Percentiles rank a stretch among this genome's conserved stretches.
phyloP scores from a whole-genome alignment of 768 basidiomycete genomes.

The Pholiota microspora region DNA sequence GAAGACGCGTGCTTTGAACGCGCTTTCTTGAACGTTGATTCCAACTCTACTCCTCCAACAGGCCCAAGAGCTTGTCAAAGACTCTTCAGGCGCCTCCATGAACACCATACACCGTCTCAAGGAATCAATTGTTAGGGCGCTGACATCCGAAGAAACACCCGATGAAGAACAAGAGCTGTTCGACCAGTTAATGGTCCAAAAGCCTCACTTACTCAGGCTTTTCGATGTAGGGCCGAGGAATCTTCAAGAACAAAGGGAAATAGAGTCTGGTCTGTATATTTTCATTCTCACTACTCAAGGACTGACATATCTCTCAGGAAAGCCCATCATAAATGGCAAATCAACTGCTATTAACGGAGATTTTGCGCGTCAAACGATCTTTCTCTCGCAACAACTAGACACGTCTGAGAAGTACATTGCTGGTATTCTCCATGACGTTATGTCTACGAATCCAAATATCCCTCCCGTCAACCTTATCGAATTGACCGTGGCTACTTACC shows the following conservation, averaged over 20 bases:
- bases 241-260: constrained; percentile 64
- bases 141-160: constrained; percentile 41
- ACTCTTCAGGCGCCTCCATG: constrained; percentile 37
- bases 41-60: neutral
- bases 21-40: neutral
- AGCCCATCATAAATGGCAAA: constrained; percentile 59
- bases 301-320: constrained; percentile 58
- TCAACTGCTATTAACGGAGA: constrained; percentile 74
- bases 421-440: constrained; percentile 61
- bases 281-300: constrained; percentile 1
- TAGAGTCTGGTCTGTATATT: constrained; percentile 52
- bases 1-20: neutral
- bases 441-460: constrained; percentile 64
- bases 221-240: constrained; percentile 65
- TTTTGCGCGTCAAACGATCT: constrained; percentile 73
- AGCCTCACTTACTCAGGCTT: constrained; percentile 57
- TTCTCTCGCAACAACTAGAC: constrained; percentile 78
- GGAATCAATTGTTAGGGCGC: constrained; percentile 45
- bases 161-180: constrained; percentile 73
- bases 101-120: constrained; percentile 58
- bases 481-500: constrained; percentile 62
- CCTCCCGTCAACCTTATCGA: constrained; percentile 59
- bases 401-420: constrained; percentile 83
- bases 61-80: constrained; percentile 9
- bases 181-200: constrained; percentile 69